Conservation (phyloP, 768 basidiomycete species). For the Boletus eberwhitei region DNA sequence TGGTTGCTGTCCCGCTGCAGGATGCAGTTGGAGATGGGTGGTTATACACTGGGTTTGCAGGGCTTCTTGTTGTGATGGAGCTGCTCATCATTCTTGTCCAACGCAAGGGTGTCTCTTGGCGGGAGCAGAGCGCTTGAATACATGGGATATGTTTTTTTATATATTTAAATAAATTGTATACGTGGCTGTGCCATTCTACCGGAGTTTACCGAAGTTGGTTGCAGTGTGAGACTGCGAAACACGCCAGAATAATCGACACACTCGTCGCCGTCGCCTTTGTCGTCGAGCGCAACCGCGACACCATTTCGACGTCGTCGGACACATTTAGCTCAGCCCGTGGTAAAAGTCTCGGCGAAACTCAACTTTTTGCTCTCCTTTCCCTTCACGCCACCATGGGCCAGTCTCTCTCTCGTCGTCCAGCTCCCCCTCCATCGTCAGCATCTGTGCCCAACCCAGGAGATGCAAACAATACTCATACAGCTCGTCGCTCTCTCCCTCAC, state of each 20-base stretch:
- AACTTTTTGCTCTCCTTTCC: not conserved
- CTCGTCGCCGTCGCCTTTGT: slow-evolving; percentile 2
- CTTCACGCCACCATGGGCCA: slow-evolving; percentile 27
- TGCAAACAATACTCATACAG: not conserved
- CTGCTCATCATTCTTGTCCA: slow-evolving; percentile 57
- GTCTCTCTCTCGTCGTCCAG: slow-evolving; percentile 27
- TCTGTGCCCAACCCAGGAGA: slow-evolving; percentile 10
- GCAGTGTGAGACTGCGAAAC: slow-evolving; percentile 23
- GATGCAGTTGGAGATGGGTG: slow-evolving; percentile 76
- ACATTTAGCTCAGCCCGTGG: not conserved
- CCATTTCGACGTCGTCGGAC: slow-evolving; percentile 3
- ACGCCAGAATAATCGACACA: slow-evolving; percentile 24
- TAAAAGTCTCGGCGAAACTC: not conserved
- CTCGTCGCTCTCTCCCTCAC: slow-evolving; percentile 28
- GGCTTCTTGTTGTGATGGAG: slow-evolving; percentile 51
- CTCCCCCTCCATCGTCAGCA: slow-evolving; percentile 6
- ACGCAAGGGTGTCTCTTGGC: slow-evolving; percentile 58
- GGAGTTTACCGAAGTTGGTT: slow-evolving; percentile 23
- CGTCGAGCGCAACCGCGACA: slow-evolving; percentile 14
- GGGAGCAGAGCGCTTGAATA: slow-evolving; percentile 34
- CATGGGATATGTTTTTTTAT: not conserved
- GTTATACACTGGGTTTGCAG: slow-evolving; percentile 66
- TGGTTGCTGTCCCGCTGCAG: slow-evolving; percentile 75
- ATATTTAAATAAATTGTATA: slow-evolving; percentile 8
- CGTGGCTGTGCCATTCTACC: slow-evolving; percentile 19